Conservation (phyloP, 2,329 filamentous ascomycete genomes). For the Dactylellina leptospora region DNA sequence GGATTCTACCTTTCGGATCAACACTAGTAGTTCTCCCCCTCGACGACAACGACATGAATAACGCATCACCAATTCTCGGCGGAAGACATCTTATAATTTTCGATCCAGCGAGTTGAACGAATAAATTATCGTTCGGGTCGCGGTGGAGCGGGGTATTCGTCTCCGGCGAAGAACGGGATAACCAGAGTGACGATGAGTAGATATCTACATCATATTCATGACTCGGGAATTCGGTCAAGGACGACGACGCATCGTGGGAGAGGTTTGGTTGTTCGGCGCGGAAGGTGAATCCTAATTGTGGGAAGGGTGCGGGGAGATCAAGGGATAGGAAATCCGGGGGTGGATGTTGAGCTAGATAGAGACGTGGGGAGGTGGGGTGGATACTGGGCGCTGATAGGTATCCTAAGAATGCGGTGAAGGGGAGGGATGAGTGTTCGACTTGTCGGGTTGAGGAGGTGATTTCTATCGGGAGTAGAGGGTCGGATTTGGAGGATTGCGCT, state of each 20-base stretch:
- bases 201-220: slow-evolving; percentile 25
- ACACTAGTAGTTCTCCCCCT: slow-evolving; percentile 58
- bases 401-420: slow-evolving; percentile 8
- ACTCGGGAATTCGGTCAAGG: background rate
- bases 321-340: slow-evolving; percentile 5
- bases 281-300: slow-evolving; percentile 22
- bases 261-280: slow-evolving; percentile 10
- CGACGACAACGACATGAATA: slow-evolving; percentile 69
- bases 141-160: slow-evolving; percentile 84
- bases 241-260: background rate
- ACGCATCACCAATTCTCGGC: slow-evolving; percentile 69
- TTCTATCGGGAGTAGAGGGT: slow-evolving; percentile 21
- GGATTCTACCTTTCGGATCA: slow-evolving; percentile 10
- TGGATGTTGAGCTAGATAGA: slow-evolving; percentile 39
- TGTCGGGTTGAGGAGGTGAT: background rate
- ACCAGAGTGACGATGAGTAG: slow-evolving; percentile 33
- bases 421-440: background rate
- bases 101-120: slow-evolving; percentile 78
- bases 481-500: background rate
- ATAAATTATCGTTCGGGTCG: slow-evolving; percentile 93
- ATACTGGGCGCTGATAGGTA: slow-evolving; percentile 13
- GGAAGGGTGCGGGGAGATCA: slow-evolving; percentile 28
- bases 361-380: background rate
- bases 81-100: slow-evolving; percentile 78
- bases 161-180: slow-evolving; percentile 13